Base-by-base conservation (phyloP, 116 monocot species). In the Posidonia oceanica region DNA sequence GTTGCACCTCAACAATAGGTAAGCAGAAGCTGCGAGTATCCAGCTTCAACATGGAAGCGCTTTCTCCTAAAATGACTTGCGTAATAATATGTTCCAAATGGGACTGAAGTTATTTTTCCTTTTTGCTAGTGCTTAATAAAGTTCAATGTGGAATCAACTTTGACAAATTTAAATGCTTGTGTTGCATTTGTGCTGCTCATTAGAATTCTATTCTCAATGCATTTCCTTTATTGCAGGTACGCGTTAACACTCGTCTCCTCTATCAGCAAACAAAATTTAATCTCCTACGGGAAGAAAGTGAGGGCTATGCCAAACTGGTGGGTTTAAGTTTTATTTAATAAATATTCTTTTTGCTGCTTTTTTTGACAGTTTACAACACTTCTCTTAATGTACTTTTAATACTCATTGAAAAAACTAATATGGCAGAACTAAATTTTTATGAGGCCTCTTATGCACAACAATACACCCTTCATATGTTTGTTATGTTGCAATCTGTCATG, bases 201-300 rank as follows among this genome's bases (percentile, higher is more conserved):
- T 48, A 48, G 48, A 48, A 48, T 36, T 4, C 21, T 52, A 10
- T 68, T 68, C 15, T 48, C 38, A 39, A 41, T 65, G 40, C 44
- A 44, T n/a, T 65, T 65, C 42, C 38, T 18, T 16, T 15, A 40
- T 64, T 41, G 61, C 77, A 96, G 96, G 87, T 96, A 63, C 87
- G 97, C 77, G 89, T 92, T 55, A 97, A 97, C 75, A 97, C 97
- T 48, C 87, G 97, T 3, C 90, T 97, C 77, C 79, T 97, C 61
- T 97, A 97, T 74, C 97, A 97, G 70, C 97, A 97, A 84, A 92
- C 97, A 75, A 97, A 97, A 67, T 97, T 97, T 59, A 97, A 97
- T 71, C 92, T 97, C 76, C 85, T 97, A 57, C 81, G 90, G 7
- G 97, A 97, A 81, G 97, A 97, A 77, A 92, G 93, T 48, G 97